Percentiles rank a stretch among this genome's conserved stretches.
Conservation (phyloP, 1,139 yeast genomes). For the Candida glucosophila region DNA sequence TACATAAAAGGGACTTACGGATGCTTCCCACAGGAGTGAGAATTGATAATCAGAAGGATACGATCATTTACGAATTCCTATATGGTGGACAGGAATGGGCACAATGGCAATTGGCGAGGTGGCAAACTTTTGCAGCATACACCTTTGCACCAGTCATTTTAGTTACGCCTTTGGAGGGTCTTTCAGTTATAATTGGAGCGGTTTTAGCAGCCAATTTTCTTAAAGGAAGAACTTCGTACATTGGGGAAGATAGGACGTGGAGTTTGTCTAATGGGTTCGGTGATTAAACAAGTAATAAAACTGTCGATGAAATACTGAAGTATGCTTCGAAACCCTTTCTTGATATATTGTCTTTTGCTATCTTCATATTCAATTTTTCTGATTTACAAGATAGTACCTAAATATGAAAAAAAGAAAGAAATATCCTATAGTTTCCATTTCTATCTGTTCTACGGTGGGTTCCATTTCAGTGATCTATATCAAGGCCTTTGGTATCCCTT, state of each 20-base stretch:
- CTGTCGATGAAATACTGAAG: constrained; percentile 78
- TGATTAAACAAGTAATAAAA: constrained; percentile 78
- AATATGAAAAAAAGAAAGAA: constrained; percentile 67
- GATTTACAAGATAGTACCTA: constrained; percentile 79
- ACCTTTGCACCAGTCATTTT: constrained; percentile 92
- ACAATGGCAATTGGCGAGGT: constrained; percentile 90
- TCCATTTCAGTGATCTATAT: constrained; percentile 88
- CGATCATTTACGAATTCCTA: constrained; percentile 73
- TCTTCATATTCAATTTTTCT: constrained; percentile 61
- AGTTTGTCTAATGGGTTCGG: constrained; percentile 79
- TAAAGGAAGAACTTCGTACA: constrained; percentile 80
- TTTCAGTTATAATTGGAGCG: constrained; percentile 86
- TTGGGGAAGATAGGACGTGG: constrained; percentile 95
- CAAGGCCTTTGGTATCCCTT: constrained; percentile 89
- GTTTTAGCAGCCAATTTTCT: constrained; percentile 76
- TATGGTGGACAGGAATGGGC: constrained; percentile 93
- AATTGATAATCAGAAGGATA: constrained; percentile 56
- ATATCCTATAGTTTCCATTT: constrained; percentile 86
- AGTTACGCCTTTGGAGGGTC: constrained; percentile 88
- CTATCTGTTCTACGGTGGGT: constrained; percentile 86
- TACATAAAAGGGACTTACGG: constrained; percentile 80
- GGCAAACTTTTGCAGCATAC: constrained; percentile 90
- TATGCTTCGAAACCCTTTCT: constrained; percentile 75
- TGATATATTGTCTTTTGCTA: constrained; percentile 58
- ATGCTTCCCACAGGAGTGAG: constrained; percentile 60